phyloP scores from a whole-genome alignment of 495 filamentous ascomycete genomes.

The Apiosordaria backusii region DNA sequence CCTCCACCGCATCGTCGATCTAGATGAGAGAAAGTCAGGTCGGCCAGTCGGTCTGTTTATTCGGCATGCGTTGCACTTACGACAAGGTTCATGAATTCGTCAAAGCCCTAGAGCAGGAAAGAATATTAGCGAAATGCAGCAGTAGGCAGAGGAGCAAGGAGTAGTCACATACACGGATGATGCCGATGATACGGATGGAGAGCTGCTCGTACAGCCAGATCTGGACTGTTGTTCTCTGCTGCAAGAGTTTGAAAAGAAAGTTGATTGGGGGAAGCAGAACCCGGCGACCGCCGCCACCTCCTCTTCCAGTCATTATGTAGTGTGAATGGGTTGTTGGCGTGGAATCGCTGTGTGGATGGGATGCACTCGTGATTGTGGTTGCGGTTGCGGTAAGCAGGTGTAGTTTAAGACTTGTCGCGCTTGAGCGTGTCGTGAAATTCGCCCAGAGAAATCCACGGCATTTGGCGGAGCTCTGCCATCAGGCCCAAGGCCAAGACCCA shows the following conservation, averaged over 20 bases:
- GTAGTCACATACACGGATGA: constrained; percentile 67
- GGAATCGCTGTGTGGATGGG: constrained; percentile 8
- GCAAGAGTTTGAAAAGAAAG: constrained; percentile 96
- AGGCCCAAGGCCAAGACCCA: not conserved
- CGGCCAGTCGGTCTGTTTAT: not conserved
- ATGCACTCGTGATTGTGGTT: not conserved
- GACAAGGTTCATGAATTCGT: constrained; percentile 99
- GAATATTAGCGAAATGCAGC: constrained; percentile 9
- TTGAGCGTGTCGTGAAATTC: constrained; percentile 19
- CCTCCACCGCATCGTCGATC: constrained; percentile 85
- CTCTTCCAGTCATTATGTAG: constrained; percentile 73
- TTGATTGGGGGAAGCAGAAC: constrained; percentile 93
- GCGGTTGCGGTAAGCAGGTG: constrained; percentile 6
- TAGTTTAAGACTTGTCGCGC: constrained; percentile 11
- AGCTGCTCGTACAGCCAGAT: constrained; percentile 98
- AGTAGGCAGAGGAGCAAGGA: not conserved
- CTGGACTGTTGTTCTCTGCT: constrained; percentile 79
- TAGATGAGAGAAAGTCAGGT: constrained; percentile 13
- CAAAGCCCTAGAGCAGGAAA: constrained; percentile 45
- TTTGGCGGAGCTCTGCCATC: constrained; percentile 9
- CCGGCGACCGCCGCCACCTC: constrained; percentile 74
- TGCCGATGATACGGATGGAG: constrained; percentile 87
- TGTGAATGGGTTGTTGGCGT: constrained; percentile 7
- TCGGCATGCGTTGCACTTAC: constrained; percentile 54
- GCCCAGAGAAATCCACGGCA: constrained; percentile 8